Percentiles rank a stretch among this genome's conserved stretches.
Evolutionary conservation across 139 green algal genomes (phyloP).

Genomic region (Chlamydomonas sp.): DNA sequence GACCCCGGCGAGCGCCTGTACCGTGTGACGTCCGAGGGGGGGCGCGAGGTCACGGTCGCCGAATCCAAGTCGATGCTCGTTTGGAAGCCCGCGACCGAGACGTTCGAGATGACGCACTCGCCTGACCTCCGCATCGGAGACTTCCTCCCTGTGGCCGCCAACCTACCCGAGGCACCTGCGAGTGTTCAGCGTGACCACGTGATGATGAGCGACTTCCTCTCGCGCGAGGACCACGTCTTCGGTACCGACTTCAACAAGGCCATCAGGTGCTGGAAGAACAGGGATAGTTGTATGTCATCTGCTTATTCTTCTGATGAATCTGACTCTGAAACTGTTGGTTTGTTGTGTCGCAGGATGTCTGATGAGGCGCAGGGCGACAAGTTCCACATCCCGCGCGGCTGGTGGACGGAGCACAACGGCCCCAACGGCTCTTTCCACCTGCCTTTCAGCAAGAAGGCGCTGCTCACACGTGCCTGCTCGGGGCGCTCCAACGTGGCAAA

Average conservation of each 20-base stretch:
- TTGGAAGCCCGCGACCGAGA: slow-evolving; percentile 4
- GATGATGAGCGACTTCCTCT: slow-evolving; percentile 1
- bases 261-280: too few relatives aligned
- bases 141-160: slow-evolving; percentile 2
- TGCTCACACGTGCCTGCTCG: not conserved
- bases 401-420: not conserved
- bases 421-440: slow-evolving; percentile 3
- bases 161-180: not conserved
- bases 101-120: slow-evolving; percentile 7
- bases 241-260: not conserved
- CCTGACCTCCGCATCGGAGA: slow-evolving; percentile 9
- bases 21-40: not conserved
- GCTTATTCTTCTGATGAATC: too few relatives aligned
- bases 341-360: not conserved
- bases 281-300: too few relatives aligned
- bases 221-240: slow-evolving; percentile 7
- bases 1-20: slow-evolving; percentile 19
- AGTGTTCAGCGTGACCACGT: not conserved
- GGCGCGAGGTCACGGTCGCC: slow-evolving; percentile 14
- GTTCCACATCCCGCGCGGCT: not conserved
- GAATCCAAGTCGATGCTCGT: slow-evolving; percentile 20
- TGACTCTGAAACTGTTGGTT: too few relatives aligned
- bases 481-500: not conserved
- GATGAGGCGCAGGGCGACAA: not conserved
- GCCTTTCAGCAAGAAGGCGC: not conserved